phyloP scores from a whole-genome alignment of 2,329 filamentous ascomycete genomes.

The Paecilomyces formosus region DNA sequence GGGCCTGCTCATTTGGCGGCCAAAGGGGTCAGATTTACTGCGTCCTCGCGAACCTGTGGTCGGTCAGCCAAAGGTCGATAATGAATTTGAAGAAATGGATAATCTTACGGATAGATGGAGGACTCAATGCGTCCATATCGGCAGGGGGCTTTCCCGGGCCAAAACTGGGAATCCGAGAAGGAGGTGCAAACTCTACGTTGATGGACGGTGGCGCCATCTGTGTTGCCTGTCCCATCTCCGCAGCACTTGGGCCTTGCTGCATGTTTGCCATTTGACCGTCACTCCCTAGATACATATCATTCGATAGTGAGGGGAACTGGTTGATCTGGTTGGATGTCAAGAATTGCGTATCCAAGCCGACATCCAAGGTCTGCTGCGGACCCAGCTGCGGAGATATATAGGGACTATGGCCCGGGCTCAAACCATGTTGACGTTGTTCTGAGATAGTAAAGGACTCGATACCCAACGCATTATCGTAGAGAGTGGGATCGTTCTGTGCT shows the following conservation, averaged over 20 bases:
- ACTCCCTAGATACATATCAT: slow-evolving; percentile 44
- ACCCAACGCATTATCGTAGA: slow-evolving; percentile 71
- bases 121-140: slow-evolving; percentile 73
- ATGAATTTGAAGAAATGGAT: slow-evolving; percentile 8
- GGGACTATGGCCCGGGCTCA: slow-evolving; percentile 63
- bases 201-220: slow-evolving; percentile 89
- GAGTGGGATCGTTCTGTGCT: slow-evolving; percentile 59
- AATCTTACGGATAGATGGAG: slow-evolving; percentile 54
- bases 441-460: slow-evolving; percentile 76
- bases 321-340: slow-evolving; percentile 41
- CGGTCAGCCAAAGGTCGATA: slow-evolving; percentile 5
- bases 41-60: slow-evolving; percentile 46
- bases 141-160: slow-evolving; percentile 57
- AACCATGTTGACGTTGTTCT: slow-evolving; percentile 48
- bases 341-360: slow-evolving; percentile 37
- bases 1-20: slow-evolving; percentile 36
- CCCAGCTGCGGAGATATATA: slow-evolving; percentile 59
- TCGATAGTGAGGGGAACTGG: slow-evolving; percentile 40
- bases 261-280: slow-evolving; percentile 42
- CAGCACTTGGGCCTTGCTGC: slow-evolving; percentile 38
- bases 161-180: slow-evolving; percentile 58
- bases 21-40: slow-evolving; percentile 56
- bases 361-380: slow-evolving; percentile 66
- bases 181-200: slow-evolving; percentile 85
- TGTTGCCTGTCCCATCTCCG: slow-evolving; percentile 60